These are phyloP conservation scores for Limnanthes douglasii DNA, from an alignment of 345 rosid genomes.

Conservation along the genomic window DNA sequence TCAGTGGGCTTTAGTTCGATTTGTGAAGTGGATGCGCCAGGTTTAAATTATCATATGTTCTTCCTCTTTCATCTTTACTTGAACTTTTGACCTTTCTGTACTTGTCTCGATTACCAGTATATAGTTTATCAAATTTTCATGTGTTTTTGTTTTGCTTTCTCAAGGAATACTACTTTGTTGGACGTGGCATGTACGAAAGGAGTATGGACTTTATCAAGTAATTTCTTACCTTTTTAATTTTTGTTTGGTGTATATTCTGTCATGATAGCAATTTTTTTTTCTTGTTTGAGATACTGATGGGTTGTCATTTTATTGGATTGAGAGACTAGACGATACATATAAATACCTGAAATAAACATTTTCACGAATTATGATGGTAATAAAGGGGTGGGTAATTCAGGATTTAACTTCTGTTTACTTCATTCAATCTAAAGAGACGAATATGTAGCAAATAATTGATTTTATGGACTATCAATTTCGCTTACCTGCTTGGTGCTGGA, in stretches of 20 bases:
- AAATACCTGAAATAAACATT: too few species aligned
- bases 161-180: constrained; percentile 89
- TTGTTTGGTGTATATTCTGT: neutral
- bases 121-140: constrained; percentile 1
- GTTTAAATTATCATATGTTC: constrained; percentile 19
- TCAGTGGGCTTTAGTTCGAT: constrained; percentile 56
- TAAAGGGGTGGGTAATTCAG: too few species aligned
- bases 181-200: constrained; percentile 95
- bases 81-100: neutral
- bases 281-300: constrained; percentile 1
- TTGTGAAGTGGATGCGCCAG: constrained; percentile 98
- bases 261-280: neutral
- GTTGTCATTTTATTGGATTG: neutral
- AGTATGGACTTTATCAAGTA: constrained; percentile 81
- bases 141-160: constrained; percentile 12
- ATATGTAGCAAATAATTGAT: too few species aligned
- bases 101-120: constrained; percentile 2
- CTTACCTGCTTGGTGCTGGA: too few species aligned
- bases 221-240: constrained; percentile 9
- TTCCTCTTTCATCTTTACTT: constrained; percentile 1
- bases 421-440: too few species aligned
- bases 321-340: neutral
- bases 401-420: too few species aligned
- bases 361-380: too few species aligned
- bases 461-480: too few species aligned